Base-by-base conservation (phyloP, 208 protist genomes). In the Herpetomonas samuelpessoai region DNA sequence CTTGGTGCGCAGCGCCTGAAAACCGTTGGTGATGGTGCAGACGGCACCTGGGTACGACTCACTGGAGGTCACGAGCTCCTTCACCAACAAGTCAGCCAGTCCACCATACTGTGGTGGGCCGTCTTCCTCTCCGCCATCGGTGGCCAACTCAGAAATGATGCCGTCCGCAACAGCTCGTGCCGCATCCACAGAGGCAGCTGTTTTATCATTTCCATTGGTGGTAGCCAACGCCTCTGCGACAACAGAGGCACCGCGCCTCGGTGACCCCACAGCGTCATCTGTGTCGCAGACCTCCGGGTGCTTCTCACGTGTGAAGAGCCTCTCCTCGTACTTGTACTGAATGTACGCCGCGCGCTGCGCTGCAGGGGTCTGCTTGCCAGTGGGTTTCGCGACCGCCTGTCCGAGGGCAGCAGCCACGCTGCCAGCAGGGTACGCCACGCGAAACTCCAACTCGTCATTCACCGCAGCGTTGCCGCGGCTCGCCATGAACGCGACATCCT, bases 371-470 rank as follows among this genome's bases (percentile, higher is more conserved):
- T 57, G 68, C 21, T 54, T 35, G 38, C 52, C 21, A 12, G 71
- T 52, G 14, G 79, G 83, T 48, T 82, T 87, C 56, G 66, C 56
- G 2, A 66, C 68, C 0, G 62, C 51, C 50, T 63, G 26, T 1
- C 44, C 50, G 28, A 55, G 62, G 45, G 68, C 54, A 31, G 57
- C 71, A 67, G 71, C 70, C 25, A 76, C 55, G 27, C 53, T 70
- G 46, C 54, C 67, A 4, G 44, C 28, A 3, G 74, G 71, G 47
- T 76, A 76, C 38, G 51, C 45, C 1, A 80, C 65, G 66, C 53
- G 62, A 59, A 71, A 88, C 69, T 92, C 85, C 51, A 92, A 64
- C 65, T 88, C 81, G 16, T 41, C 65, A 57, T 92, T 92, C 27
- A 81, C 68, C 2, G 61, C 45, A 12, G 39, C 63, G 65, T 92